Percentiles rank a stretch among this genome's conserved stretches.
Conservation (phyloP, 2,329 filamentous ascomycete species). For the Eutypella sp. region DNA sequence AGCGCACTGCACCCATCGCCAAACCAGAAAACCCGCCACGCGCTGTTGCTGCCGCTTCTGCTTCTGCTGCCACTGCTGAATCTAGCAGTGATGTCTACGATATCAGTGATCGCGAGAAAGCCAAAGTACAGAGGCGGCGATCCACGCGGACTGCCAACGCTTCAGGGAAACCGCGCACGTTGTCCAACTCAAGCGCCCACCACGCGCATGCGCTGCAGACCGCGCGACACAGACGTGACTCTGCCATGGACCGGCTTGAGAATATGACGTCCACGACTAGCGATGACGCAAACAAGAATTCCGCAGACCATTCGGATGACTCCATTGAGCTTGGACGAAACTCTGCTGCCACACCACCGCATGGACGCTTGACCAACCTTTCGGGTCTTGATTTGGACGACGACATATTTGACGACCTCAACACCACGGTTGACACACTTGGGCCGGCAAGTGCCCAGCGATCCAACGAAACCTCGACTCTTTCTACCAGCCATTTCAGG, state of each 20-base stretch:
- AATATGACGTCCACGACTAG: conserved; percentile 26
- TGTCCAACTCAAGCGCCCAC: conserved; percentile 10
- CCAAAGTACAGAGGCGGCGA: conserved; percentile 17
- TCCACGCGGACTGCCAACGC: conserved; percentile 13
- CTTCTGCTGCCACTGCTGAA: conserved; percentile 4
- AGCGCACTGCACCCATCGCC: conserved; percentile 14
- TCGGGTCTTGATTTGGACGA: conserved; percentile 29
- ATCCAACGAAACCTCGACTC: conserved; percentile 26
- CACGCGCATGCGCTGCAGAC: conserved; percentile 17
- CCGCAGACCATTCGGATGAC: conserved; percentile 6
- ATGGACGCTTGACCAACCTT: conserved; percentile 20
- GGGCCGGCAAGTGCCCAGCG: conserved; percentile 24
- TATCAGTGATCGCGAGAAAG: conserved; percentile 28
- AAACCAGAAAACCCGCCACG: conserved; percentile 15
- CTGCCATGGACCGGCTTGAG: conserved; percentile 25
- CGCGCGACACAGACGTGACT: conserved; percentile 24
- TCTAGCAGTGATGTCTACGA: conserved; percentile 26
- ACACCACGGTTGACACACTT: conserved; percentile 25
- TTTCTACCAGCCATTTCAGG: conserved; percentile 26
- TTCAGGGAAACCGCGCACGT: conserved; percentile 8
- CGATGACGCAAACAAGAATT: conserved; percentile 8
- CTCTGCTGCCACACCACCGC: conserved; percentile 20
- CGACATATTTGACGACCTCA: conserved; percentile 27
- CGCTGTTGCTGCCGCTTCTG: conserved; percentile 4
- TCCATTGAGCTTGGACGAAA: conserved; percentile 19